These are phyloP conservation scores for Hapsidospora chrysogenum DNA, from an alignment of 495 filamentous ascomycete genomes.

Conservation along the genomic window DNA sequence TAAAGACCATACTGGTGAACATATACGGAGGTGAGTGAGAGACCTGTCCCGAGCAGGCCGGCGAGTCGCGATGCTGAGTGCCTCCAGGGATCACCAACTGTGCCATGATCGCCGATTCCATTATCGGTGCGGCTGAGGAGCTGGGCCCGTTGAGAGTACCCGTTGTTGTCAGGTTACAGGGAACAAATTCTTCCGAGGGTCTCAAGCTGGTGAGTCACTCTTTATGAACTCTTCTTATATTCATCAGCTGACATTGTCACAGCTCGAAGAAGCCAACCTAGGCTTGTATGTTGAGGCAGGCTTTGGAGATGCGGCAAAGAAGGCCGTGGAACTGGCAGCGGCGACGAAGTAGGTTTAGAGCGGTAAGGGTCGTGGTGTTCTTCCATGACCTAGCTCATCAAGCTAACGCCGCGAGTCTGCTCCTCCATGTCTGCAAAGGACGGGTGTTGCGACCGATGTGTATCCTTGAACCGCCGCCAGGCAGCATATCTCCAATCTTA, in stretches of 20 bases:
- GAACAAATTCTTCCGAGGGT: conserved; percentile 66
- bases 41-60: too few species aligned
- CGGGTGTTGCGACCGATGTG: too few species aligned
- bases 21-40: conserved; percentile 55
- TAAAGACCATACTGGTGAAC: conserved; percentile 68
- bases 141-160: conserved; percentile 46
- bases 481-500: too few species aligned
- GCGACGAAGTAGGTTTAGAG: too few species aligned
- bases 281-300: conserved; percentile 1
- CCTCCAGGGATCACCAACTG: conserved; percentile 20
- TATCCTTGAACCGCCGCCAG: too few species aligned
- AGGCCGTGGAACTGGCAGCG: too few species aligned
- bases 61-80: too few species aligned
- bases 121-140: conserved; percentile 63
- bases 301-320: conserved; percentile 1
- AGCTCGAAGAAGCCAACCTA: conserved; percentile 1
- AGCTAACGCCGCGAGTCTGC: too few species aligned
- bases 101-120: conserved; percentile 78
- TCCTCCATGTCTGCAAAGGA: too few species aligned
- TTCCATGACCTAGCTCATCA: too few species aligned
- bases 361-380: too few species aligned
- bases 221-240: background rate
- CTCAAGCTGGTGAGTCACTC: conserved; percentile 46
- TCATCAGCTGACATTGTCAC: background rate
- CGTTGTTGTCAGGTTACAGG: conserved; percentile 69